A percentile compares a stretch with the other conserved stretches of the same genome.
These are phyloP conservation scores for Rubroboletus pulcherrimus DNA, from an alignment of 768 basidiomycete genomes.

Conservation along the genomic window DNA sequence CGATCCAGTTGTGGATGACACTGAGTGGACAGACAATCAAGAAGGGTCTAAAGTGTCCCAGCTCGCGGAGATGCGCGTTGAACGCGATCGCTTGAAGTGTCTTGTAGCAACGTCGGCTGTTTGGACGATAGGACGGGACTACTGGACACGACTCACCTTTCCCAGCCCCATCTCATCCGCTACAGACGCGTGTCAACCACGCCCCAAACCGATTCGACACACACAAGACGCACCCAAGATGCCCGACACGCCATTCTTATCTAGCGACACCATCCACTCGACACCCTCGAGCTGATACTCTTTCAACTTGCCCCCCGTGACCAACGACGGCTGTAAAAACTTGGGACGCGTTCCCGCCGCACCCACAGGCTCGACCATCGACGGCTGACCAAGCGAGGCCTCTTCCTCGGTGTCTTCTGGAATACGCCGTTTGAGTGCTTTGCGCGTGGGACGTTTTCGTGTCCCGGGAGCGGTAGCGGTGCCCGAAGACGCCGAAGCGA, in stretches of 20 bases:
- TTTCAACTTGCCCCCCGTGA: conserved; percentile 85
- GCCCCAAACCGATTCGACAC: conserved; percentile 11
- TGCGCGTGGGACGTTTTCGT: conserved; percentile 15
- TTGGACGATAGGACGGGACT: background rate
- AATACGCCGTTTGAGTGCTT: conserved; percentile 9
- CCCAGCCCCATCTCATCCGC: conserved; percentile 97
- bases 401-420: conserved; percentile 6
- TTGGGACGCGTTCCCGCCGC: conserved; percentile 21
- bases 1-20: conserved; percentile 88
- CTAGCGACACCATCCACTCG: conserved; percentile 90
- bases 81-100: conserved; percentile 96
- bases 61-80: conserved; percentile 81
- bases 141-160: conserved; percentile 44
- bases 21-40: conserved; percentile 91
- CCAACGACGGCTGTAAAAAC: conserved; percentile 70
- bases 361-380: background rate
- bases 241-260: conserved; percentile 81
- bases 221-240: conserved; percentile 54
- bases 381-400: conserved; percentile 12
- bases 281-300: conserved; percentile 92
- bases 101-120: conserved; percentile 34
- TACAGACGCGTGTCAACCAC: conserved; percentile 22
- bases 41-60: conserved; percentile 67
- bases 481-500: conserved; percentile 2
- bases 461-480: background rate